Evolutionary conservation across 2,329 filamentous ascomycete species (phyloP).

Genomic region (Exophiala xenobiotica): DNA sequence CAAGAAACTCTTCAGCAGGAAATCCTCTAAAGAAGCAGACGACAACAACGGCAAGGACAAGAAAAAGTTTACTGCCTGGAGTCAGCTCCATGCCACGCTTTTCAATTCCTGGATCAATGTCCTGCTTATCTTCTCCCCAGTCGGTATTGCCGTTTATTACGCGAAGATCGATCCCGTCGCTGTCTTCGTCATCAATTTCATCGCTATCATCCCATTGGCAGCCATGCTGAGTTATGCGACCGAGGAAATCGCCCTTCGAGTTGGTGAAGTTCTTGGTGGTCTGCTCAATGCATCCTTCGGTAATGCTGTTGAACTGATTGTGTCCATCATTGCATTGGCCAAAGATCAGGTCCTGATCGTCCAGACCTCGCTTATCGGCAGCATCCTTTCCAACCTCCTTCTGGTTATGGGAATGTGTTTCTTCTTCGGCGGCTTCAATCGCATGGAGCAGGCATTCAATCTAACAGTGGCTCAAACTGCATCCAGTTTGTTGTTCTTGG

Average conservation of each 20-base stretch:
- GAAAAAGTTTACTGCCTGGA: conserved; percentile 54
- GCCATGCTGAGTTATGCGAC: conserved; percentile 85
- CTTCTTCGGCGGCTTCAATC: conserved; percentile 78
- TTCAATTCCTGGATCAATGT: conserved; percentile 86
- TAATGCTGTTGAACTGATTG: conserved; percentile 86
- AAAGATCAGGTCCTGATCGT: conserved; percentile 78
- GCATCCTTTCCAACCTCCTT: conserved; percentile 85
- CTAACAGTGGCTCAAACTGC: conserved; percentile 88
- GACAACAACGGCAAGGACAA: conserved; percentile 29
- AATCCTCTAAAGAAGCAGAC: conserved; percentile 9
- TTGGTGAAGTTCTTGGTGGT: conserved; percentile 83
- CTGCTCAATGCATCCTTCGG: conserved; percentile 89
- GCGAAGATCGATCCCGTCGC: conserved; percentile 58
- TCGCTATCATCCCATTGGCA: conserved; percentile 87
- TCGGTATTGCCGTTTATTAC: conserved; percentile 60
- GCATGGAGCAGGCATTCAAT: conserved; percentile 85
- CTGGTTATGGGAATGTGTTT: conserved; percentile 91
- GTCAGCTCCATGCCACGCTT: conserved; percentile 71
- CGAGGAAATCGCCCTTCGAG: conserved; percentile 77
- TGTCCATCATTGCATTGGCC: conserved; percentile 77
- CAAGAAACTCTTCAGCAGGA: conserved; percentile 17
- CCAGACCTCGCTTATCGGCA: conserved; percentile 87
- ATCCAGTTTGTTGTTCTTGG: conserved; percentile 73
- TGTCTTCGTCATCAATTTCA: conserved; percentile 86
- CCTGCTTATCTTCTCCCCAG: conserved; percentile 60